phyloP scores from a whole-genome alignment of 169 alveolate species.

The Ichthyophthirius multifiliis region DNA sequence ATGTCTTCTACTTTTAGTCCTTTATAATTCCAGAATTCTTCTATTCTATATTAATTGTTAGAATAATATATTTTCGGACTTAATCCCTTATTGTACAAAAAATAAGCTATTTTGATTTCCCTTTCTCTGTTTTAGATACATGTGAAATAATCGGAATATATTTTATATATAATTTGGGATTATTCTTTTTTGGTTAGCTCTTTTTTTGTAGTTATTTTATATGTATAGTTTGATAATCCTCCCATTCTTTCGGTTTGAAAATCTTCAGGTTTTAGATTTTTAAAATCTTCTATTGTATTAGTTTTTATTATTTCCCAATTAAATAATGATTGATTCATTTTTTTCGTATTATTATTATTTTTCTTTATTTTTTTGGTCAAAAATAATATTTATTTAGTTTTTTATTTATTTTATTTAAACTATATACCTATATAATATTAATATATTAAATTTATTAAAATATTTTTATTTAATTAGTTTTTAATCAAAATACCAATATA shows the following conservation, averaged over 20 bases:
- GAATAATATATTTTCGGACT: neutral
- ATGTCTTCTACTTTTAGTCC: neutral
- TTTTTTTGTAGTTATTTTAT: neutral
- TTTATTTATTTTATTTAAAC: too few species aligned
- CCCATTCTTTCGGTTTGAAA: neutral
- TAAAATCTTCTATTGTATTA: neutral
- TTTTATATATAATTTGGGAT: conserved; percentile 1
- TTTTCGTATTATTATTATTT: too few species aligned
- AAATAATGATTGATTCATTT: too few species aligned
- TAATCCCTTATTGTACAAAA: neutral
- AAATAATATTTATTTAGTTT: too few species aligned
- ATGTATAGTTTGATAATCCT: neutral
- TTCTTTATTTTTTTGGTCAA: too few species aligned
- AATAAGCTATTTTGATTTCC: neutral
- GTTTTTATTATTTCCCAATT: neutral
- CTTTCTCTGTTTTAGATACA: neutral
- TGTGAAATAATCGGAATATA: neutral
- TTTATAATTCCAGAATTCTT: neutral
- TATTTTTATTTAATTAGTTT: too few species aligned
- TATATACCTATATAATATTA: too few species aligned
- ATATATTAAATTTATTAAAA: too few species aligned
- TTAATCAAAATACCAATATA: too few species aligned
- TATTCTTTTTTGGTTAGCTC: neutral
- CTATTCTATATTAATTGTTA: neutral
- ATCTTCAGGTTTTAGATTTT: neutral